phyloP scores from a whole-genome alignment of 1,284 basidiomycete genomes.

The Vanrija sp. region DNA sequence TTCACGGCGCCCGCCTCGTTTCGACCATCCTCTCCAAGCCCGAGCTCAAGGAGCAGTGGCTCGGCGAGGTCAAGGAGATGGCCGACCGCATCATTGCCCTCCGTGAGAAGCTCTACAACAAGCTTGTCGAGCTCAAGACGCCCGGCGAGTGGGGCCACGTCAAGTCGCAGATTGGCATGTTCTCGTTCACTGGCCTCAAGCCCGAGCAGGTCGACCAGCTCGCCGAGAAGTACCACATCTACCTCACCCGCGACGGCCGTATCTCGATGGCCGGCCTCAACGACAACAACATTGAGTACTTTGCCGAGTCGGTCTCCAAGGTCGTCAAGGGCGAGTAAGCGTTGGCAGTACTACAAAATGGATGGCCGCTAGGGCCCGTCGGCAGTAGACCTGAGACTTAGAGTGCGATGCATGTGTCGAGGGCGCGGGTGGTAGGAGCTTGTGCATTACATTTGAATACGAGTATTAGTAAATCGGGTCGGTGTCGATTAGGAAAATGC shows the following conservation, averaged over 20 bases:
- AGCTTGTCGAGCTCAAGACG: constrained; percentile 77
- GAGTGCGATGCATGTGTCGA: constrained; percentile 1
- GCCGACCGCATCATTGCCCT: constrained; percentile 94
- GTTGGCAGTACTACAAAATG: background rate
- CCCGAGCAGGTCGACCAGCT: constrained; percentile 75
- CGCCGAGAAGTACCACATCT: constrained; percentile 89
- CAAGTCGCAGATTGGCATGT: constrained; percentile 80
- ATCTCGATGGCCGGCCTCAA: constrained; percentile 97
- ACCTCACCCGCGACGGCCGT: constrained; percentile 66
- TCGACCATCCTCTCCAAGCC: constrained; percentile 70
- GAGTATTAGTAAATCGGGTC: background rate
- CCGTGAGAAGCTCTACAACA: constrained; percentile 77
- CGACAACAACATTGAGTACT: constrained; percentile 78
- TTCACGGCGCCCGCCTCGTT: constrained; percentile 90
- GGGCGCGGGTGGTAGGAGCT: too few relatives aligned
- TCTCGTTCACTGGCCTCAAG: constrained; percentile 80
- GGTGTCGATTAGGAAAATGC: background rate
- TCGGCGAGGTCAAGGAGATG: constrained; percentile 88
- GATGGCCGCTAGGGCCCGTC: background rate
- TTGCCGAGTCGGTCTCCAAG: constrained; percentile 76
- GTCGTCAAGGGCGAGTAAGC: constrained; percentile 65
- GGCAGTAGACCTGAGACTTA: too few relatives aligned
- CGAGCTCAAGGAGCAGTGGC: constrained; percentile 80
- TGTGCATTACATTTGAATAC: too few relatives aligned
- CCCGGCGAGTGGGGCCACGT: constrained; percentile 95